These are phyloP conservation scores for Clonostachys byssicola DNA, from an alignment of 2,329 filamentous ascomycete genomes.

Conservation along the genomic window DNA sequence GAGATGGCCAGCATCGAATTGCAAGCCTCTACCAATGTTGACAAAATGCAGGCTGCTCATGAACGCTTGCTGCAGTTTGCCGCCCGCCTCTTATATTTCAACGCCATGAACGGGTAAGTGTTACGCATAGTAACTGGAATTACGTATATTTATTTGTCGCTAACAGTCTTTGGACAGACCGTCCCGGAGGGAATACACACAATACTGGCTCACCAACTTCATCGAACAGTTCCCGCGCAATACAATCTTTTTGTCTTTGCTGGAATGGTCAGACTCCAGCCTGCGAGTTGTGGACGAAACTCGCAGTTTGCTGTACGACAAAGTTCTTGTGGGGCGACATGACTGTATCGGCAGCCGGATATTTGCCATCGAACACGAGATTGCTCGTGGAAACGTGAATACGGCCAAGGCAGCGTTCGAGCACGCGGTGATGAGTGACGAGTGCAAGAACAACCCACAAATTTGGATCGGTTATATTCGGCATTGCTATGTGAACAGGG, in stretches of 20 bases:
- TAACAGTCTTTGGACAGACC: slow-evolving; percentile 34
- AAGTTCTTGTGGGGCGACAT: slow-evolving; percentile 32
- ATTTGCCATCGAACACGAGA: slow-evolving; percentile 49
- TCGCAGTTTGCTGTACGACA: slow-evolving; percentile 56
- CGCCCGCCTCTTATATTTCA: slow-evolving; percentile 60
- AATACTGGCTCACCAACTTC: slow-evolving; percentile 55
- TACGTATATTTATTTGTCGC: neutral
- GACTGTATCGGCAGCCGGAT: slow-evolving; percentile 38
- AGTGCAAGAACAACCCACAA: slow-evolving; percentile 29
- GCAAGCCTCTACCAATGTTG: slow-evolving; percentile 12
- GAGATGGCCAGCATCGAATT: slow-evolving; percentile 37
- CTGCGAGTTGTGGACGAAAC: slow-evolving; percentile 74
- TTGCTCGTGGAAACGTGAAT: slow-evolving; percentile 40
- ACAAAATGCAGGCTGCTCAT: slow-evolving; percentile 28
- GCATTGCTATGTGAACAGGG: slow-evolving; percentile 33
- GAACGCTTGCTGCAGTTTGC: slow-evolving; percentile 69
- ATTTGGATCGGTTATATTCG: slow-evolving; percentile 48
- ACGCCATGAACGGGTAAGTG: slow-evolving; percentile 54
- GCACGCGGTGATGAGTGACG: slow-evolving; percentile 36
- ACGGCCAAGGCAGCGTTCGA: slow-evolving; percentile 48
- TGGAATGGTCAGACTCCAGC: slow-evolving; percentile 69
- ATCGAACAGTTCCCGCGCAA: slow-evolving; percentile 68
- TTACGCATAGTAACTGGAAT: too few species aligned
- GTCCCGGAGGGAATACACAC: slow-evolving; percentile 64
- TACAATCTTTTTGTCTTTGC: slow-evolving; percentile 68